A percentile compares a stretch with the other conserved stretches of the same genome.
These are phyloP conservation scores for Candida pini DNA, from an alignment of 805 yeast genomes.

Conservation along the genomic window DNA sequence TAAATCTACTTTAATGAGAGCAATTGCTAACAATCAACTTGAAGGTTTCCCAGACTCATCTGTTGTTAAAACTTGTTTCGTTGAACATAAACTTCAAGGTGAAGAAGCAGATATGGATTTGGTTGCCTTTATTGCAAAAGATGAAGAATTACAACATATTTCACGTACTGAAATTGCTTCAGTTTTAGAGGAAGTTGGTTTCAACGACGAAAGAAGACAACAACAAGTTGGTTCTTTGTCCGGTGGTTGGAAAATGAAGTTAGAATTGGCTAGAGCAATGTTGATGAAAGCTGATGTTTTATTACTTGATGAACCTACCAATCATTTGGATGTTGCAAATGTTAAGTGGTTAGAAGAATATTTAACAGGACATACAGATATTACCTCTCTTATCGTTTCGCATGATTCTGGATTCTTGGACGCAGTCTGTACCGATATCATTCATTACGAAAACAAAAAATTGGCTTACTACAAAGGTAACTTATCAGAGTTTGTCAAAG, in stretches of 20 bases:
- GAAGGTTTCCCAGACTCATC: slow-evolving; percentile 95
- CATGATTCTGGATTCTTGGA: slow-evolving; percentile 98
- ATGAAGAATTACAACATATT: slow-evolving; percentile 68
- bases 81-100: slow-evolving; percentile 95
- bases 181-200: slow-evolving; percentile 83
- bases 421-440: slow-evolving; percentile 92
- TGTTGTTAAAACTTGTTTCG: slow-evolving; percentile 87
- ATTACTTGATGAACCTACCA: slow-evolving; percentile 95
- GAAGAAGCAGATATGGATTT: slow-evolving; percentile 88
- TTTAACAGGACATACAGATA: slow-evolving; percentile 71
- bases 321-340: slow-evolving; percentile 91
- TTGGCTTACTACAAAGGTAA: slow-evolving; percentile 95
- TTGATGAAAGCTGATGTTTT: slow-evolving; percentile 93
- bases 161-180: slow-evolving; percentile 64
- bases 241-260: slow-evolving; percentile 99
- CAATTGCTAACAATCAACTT: slow-evolving; percentile 92
- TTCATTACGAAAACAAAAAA: slow-evolving; percentile 93
- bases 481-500: slow-evolving; percentile 84
- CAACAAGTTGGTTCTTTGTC: slow-evolving; percentile 92
- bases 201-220: slow-evolving; percentile 80
- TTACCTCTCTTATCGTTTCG: slow-evolving; percentile 92
- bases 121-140: slow-evolving; percentile 81
- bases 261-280: slow-evolving; percentile 98
- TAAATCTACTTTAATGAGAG: slow-evolving; percentile 94
- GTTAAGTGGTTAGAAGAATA: slow-evolving; percentile 94